These are phyloP conservation scores for Apophysomyces sp. DNA, from an alignment of 371 early-diverging fungal species.

Conservation along the genomic window DNA sequence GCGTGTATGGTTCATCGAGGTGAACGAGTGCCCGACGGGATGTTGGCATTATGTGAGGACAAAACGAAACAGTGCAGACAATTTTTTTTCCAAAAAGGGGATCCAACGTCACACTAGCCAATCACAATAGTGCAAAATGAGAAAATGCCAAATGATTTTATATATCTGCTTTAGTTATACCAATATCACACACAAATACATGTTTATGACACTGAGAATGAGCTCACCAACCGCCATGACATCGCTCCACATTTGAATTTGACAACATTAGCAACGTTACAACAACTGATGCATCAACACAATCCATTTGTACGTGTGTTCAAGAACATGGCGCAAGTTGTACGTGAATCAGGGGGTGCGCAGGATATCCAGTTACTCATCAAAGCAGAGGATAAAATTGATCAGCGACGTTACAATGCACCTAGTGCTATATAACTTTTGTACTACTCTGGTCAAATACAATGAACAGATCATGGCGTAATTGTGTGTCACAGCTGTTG, in stretches of 20 bases:
- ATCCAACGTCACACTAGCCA: no score
- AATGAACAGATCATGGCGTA: no score
- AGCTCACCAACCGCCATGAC: neutral
- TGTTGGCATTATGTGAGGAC: neutral
- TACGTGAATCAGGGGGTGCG: neutral
- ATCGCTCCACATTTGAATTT: neutral
- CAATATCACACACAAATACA: no score
- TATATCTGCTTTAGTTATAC: no score
- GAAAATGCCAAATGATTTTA: no score
- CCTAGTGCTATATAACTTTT: no score
- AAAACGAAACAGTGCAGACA: neutral
- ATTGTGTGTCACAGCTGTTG: no score
- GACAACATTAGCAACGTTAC: neutral
- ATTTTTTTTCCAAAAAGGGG: no score
- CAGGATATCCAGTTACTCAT: neutral
- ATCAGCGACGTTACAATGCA: neutral
- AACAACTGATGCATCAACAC: neutral
- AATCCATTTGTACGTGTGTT: neutral
- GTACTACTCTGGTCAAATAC: no score
- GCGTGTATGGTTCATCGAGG: slow-evolving; percentile 47
- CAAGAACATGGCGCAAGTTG: neutral
- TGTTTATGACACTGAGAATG: neutral
- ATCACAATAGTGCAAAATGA: no score
- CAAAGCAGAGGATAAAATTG: neutral
- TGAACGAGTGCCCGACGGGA: slow-evolving; percentile 33